Evolutionary conservation across 2,329 filamentous ascomycete genomes (phyloP).

Genomic region (Fusarium succisae): DNA sequence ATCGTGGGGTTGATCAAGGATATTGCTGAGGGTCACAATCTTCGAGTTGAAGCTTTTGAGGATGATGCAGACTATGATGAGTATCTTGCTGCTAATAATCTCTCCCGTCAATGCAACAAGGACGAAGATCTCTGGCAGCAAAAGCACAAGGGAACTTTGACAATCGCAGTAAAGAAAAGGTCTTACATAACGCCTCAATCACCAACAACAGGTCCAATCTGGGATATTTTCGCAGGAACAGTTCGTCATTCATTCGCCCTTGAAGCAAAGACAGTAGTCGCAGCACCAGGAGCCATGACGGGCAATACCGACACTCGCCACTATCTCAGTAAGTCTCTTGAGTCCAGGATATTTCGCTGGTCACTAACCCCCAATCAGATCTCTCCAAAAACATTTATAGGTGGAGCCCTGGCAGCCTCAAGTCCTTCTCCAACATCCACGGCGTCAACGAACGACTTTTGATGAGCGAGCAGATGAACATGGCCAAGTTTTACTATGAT

Average conservation of each 20-base stretch:
- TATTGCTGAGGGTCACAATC: background rate
- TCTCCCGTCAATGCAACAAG: background rate
- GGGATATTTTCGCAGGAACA: slow-evolving; percentile 16
- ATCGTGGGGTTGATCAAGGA: background rate
- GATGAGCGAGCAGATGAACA: slow-evolving; percentile 10
- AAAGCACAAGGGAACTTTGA: background rate
- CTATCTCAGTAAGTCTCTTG: slow-evolving; percentile 2
- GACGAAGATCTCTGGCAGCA: background rate
- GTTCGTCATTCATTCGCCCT: background rate
- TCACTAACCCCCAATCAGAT: background rate
- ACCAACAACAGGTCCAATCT: background rate
- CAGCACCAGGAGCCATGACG: slow-evolving; percentile 17
- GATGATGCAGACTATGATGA: background rate
- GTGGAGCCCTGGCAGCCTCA: background rate
- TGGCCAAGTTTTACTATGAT: slow-evolving; percentile 15
- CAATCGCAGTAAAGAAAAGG: background rate
- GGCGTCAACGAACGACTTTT: slow-evolving; percentile 13
- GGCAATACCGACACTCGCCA: slow-evolving; percentile 21
- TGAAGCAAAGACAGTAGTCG: background rate
- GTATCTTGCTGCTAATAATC: background rate
- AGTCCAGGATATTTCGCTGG: background rate
- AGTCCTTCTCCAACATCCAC: slow-evolving; percentile 7
- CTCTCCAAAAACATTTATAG: slow-evolving; percentile 3
- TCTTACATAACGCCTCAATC: background rate
- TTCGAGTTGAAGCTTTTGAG: slow-evolving; percentile 4